phyloP scores from a whole-genome alignment of 148 eudicot species.

The Chenopodium formosanum region DNA sequence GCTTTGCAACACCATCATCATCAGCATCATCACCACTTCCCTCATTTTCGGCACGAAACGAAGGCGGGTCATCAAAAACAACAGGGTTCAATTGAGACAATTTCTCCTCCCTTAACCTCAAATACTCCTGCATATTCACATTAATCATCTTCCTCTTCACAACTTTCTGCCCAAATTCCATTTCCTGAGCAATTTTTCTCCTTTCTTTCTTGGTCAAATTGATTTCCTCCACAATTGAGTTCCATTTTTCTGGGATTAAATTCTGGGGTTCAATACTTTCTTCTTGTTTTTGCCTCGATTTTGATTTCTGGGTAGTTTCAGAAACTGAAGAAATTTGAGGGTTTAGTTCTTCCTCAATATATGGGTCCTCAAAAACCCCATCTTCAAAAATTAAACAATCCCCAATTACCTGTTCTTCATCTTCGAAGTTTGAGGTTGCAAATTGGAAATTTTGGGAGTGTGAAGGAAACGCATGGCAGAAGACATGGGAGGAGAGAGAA shows the following conservation, averaged over 20 bases:
- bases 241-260: constrained; percentile 76
- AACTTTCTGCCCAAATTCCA: constrained; percentile 63
- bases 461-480: constrained; percentile 3
- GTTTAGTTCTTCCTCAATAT: constrained; percentile 23
- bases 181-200: constrained; percentile 58
- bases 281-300: not conserved
- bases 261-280: constrained; percentile 37
- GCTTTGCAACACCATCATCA: constrained; percentile 12
- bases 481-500: constrained; percentile 17
- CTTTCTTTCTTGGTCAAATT: constrained; percentile 77
- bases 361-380: constrained; percentile 76
- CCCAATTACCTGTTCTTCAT: constrained; percentile 54
- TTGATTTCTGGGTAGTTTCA: not conserved
- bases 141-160: constrained; percentile 43
- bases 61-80: constrained; percentile 55
- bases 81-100: constrained; percentile 59
- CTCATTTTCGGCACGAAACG: not conserved
- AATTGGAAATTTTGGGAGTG: constrained; percentile 2
- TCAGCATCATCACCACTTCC: constrained; percentile 7
- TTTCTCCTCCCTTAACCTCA: constrained; percentile 49
- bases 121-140: constrained; percentile 39
- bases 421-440: constrained; percentile 1
- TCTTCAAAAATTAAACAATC: constrained; percentile 86
- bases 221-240: constrained; percentile 50
- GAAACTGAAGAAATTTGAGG: constrained; percentile 2